Conservation (phyloP, 1,284 basidiomycete species). For the Dichomitus squalens region DNA sequence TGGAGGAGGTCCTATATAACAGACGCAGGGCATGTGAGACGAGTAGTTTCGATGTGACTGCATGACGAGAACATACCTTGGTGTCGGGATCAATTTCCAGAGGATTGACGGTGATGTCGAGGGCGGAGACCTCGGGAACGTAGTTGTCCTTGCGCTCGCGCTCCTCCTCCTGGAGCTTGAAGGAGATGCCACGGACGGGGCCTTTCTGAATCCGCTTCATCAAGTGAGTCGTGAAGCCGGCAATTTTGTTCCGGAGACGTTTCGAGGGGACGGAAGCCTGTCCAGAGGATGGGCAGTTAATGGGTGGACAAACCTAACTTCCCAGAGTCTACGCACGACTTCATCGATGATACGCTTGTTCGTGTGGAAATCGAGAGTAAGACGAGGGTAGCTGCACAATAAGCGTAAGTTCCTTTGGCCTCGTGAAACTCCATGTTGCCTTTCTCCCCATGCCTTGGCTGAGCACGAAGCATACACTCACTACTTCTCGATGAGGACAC, state of each 20-base stretch:
- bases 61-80: constrained; percentile 59
- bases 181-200: constrained; percentile 99
- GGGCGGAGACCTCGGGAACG: constrained; percentile 94
- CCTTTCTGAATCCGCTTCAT: constrained; percentile 99
- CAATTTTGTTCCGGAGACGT: constrained; percentile 99
- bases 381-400: constrained; percentile 80
- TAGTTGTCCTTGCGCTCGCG: constrained; percentile 99
- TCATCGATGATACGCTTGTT: constrained; percentile 99
- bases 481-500: constrained; percentile 99
- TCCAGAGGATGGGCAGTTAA: constrained; percentile 12
- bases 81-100: constrained; percentile 91
- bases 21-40: neutral
- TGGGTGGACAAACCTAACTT: neutral
- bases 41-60: neutral
- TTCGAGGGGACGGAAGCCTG: constrained; percentile 97
- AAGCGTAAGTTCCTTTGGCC: neutral
- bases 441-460: constrained; percentile 12
- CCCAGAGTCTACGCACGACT: constrained; percentile 67
- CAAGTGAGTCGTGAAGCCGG: constrained; percentile 99
- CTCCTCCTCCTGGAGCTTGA: constrained; percentile 99
- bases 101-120: constrained; percentile 75
- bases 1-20: constrained; percentile 75
- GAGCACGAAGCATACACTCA: constrained; percentile 52
- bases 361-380: constrained; percentile 97
- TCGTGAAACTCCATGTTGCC: neutral